Conservation (phyloP, 202 grass and related monocot species). For the Thinopyrum obtusiflorum region DNA sequence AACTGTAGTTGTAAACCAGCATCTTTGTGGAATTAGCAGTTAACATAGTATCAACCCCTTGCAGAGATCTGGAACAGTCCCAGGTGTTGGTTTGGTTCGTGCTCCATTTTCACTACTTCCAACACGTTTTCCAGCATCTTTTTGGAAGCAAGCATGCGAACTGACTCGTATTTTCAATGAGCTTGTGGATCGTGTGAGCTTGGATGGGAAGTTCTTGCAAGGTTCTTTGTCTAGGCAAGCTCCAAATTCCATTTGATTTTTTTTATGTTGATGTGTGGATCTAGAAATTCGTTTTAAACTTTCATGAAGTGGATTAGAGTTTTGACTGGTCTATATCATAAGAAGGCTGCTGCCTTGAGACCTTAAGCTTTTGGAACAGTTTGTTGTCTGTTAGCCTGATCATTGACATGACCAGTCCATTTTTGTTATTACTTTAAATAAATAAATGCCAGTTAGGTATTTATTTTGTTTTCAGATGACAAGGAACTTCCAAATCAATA, state of each 20-base stretch:
- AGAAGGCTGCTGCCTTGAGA: neutral
- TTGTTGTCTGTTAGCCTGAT: neutral
- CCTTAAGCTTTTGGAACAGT: neutral
- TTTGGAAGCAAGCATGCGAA: slow-evolving; percentile 81
- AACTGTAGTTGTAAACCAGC: neutral
- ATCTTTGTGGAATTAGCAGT: neutral
- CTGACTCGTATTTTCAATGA: slow-evolving; percentile 85
- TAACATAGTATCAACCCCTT: slow-evolving; percentile 10
- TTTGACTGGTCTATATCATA: neutral
- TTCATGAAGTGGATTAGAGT: neutral
- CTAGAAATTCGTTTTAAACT: neutral
- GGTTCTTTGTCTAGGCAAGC: slow-evolving; percentile 72
- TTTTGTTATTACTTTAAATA: neutral
- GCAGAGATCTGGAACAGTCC: slow-evolving; percentile 80
- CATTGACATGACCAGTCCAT: neutral
- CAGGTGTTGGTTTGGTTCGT: slow-evolving; percentile 83
- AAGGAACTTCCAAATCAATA: neutral
- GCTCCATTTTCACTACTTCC: slow-evolving; percentile 79
- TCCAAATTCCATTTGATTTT: slow-evolving; percentile 4
- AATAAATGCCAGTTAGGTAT: neutral
- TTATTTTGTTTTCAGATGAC: neutral
- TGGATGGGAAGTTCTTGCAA: slow-evolving; percentile 83
- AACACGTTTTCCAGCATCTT: slow-evolving; percentile 39
- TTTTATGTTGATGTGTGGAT: neutral
- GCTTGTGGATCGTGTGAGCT: slow-evolving; percentile 87